Base-by-base conservation (phyloP, 2,329 filamentous ascomycete species). In the Biscogniauxia sp. region DNA sequence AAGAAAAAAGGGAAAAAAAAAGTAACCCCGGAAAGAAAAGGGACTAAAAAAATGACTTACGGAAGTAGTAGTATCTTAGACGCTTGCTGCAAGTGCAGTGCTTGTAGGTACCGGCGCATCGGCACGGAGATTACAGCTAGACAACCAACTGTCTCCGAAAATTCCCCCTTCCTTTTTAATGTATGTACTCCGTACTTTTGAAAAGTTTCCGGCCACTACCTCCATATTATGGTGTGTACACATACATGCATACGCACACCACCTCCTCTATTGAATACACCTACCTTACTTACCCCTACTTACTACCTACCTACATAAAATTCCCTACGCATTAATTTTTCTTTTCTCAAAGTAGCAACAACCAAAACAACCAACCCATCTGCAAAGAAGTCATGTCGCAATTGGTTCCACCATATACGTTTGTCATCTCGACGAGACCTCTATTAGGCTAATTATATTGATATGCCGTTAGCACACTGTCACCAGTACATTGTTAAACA, bases 311-410 rank as follows among this genome's bases (percentile, higher is more conserved):
- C 26, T 45, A 55, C 32, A n/a, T n/a, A n/a, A n/a, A 2, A 23
- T 5, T 23, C 23, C 23, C 23, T 23, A 55, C 32, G 19, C 37
- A 20, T 17, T n/a, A n/a, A n/a, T n/a, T n/a, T n/a, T n/a, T n/a
- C n/a, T 15, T 45, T 13, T 45, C 13, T 45, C 17, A n/a, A 45
- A n/a, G 13, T 45, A 15, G 37, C 37, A 45, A 45, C 37, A 17
- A 41, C 25, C 5, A 2, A 19, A 11, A 23, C 23, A 23, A 23
- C 23, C 23, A 23, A 53, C 23, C 26, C n/a, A 57, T 61, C 61
- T 54, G 53, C 54, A 61, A 60, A 28, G 56, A 57, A 58, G 32
- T 51, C 53, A 61, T 58, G 64, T 65, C 60, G 54, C 41, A 63
- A 58, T 60, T 63, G 37, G 37, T n/a, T 26, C 52, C 52, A 15